Percentiles rank a stretch among this genome's conserved stretches.
Conservation (phyloP, 352 stramenopile genomes). For the Ochromonadaceae sp. region DNA sequence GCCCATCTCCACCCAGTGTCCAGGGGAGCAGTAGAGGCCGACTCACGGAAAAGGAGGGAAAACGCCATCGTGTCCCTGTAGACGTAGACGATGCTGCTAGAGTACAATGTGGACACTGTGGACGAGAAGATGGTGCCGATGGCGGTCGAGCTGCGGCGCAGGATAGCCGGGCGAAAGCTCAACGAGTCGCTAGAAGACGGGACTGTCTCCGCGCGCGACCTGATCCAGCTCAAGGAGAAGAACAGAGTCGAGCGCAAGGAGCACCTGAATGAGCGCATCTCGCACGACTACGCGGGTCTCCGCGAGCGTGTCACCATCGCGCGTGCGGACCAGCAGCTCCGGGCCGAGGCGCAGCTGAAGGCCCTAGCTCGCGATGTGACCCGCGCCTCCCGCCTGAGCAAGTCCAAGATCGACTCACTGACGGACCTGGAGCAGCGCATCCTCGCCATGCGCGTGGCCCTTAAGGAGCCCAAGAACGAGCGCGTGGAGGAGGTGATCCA, state of each 20-base stretch:
- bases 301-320: neutral
- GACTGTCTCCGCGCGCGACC: neutral
- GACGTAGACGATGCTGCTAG: constrained; percentile 10
- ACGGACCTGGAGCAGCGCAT: constrained; percentile 13
- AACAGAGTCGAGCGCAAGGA: neutral
- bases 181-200: neutral
- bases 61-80: no score
- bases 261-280: neutral
- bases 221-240: neutral
- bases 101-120: constrained; percentile 5
- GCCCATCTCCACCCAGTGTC: no score
- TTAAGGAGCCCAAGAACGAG: no score
- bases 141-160: neutral
- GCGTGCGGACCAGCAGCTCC: constrained; percentile 2
- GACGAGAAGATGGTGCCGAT: neutral
- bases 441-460: no score
- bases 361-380: neutral
- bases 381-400: neutral
- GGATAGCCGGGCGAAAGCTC: neutral
- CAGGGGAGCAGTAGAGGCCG: no score
- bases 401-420: neutral
- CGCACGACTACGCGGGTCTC: neutral
- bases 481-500: no score
- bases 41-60: no score
- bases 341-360: neutral